phyloP scores from a whole-genome alignment of 2,329 filamentous ascomycete genomes.

The Stemphylium vesicarium region DNA sequence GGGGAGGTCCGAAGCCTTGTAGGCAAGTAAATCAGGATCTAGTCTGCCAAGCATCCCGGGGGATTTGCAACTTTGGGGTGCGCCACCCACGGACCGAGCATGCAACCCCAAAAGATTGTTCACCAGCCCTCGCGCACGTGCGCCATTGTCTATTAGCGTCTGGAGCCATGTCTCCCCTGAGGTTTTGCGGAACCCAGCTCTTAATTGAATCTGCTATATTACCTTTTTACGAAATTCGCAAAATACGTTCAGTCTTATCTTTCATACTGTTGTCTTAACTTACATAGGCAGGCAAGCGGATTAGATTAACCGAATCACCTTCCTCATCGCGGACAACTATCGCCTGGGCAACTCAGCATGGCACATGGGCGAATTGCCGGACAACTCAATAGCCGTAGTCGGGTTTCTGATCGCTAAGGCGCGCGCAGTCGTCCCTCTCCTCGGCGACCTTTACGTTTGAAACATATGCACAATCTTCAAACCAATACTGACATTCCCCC shows the following conservation, averaged over 20 bases:
- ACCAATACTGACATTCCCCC: neutral
- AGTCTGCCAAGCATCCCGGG: neutral
- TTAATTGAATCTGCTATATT: neutral
- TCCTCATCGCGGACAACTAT: constrained; percentile 5
- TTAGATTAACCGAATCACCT: constrained; percentile 7
- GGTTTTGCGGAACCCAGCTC: neutral
- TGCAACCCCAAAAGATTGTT: neutral
- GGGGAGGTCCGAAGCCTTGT: neutral
- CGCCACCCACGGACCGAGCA: neutral
- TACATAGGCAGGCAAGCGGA: neutral
- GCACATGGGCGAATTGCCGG: neutral
- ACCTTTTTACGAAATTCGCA: neutral
- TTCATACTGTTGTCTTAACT: neutral
- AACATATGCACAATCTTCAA: neutral
- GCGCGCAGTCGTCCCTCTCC: neutral
- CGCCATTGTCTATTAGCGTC: neutral
- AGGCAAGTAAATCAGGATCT: neutral
- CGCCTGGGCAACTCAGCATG: neutral
- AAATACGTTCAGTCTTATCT: constrained; percentile 4
- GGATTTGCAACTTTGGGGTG: neutral
- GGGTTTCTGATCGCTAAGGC: neutral
- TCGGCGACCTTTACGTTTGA: constrained; percentile 4
- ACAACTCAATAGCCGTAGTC: neutral
- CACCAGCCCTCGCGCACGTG: constrained; percentile 1
- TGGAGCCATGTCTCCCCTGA: neutral